Conservation (phyloP, 2,329 filamentous ascomycete species). For the Arthrobotrys sphaeroides region DNA sequence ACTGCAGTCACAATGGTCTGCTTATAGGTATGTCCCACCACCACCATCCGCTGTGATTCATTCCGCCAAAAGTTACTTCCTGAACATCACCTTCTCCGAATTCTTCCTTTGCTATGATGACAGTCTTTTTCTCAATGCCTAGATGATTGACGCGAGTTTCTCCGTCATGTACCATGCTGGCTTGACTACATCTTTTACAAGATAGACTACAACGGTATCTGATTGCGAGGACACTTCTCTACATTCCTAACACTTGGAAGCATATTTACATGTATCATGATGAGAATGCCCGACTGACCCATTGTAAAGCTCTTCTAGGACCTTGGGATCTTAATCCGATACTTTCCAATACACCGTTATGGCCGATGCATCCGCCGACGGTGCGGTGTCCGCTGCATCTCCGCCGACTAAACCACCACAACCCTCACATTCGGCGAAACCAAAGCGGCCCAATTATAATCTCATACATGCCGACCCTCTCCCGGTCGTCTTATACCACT, state of each 20-base stretch:
- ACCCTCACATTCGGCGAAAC: conserved; percentile 55
- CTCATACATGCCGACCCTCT: conserved; percentile 83
- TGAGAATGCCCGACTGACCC: conserved; percentile 19
- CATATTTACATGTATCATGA: conserved; percentile 51
- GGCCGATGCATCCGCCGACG: conserved; percentile 51
- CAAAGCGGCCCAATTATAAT: conserved; percentile 70
- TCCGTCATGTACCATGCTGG: conserved; percentile 55
- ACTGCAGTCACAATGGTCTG: conserved; percentile 28
- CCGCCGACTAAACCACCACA: conserved; percentile 54
- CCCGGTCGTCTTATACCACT: conserved; percentile 81
- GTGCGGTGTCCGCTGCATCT: conserved; percentile 52
- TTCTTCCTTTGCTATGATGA: conserved; percentile 56
- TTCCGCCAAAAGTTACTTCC: background rate
- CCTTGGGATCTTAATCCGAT: conserved; percentile 22
- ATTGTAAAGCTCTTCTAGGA: conserved; percentile 46
- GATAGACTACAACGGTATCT: conserved; percentile 99
- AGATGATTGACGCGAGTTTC: conserved; percentile 53
- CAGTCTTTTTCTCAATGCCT: conserved; percentile 53
- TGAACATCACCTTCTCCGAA: background rate
- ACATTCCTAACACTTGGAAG: conserved; percentile 43
- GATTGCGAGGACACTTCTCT: conserved; percentile 66
- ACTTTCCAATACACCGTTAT: conserved; percentile 38
- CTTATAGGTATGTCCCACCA: conserved; percentile 38
- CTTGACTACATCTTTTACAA: conserved; percentile 66
- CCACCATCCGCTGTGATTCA: background rate